These are phyloP conservation scores for Trichoderma harzianum DNA, from an alignment of 2,329 filamentous ascomycete genomes.

Conservation along the genomic window DNA sequence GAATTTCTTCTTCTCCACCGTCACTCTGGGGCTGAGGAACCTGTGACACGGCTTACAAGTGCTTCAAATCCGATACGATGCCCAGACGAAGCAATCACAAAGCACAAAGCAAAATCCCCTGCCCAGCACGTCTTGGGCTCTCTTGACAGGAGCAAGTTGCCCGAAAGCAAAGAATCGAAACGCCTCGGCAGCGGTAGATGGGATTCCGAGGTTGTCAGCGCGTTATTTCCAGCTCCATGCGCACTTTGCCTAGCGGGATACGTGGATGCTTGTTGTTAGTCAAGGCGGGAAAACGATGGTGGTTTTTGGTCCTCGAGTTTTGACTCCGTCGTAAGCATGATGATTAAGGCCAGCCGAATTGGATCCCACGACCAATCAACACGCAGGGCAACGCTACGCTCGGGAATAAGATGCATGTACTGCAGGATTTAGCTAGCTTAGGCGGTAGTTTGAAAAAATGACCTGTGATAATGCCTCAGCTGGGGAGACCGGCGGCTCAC, in stretches of 20 bases:
- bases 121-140: not conserved
- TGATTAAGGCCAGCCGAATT: not conserved
- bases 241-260: not conserved
- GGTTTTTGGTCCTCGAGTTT: not conserved
- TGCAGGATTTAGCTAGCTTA: not conserved
- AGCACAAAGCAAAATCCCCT: not conserved
- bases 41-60: not conserved
- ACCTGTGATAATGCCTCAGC: not conserved
- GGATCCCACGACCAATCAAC: not conserved
- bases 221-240: not conserved
- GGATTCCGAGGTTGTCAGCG: not conserved
- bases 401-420: not conserved
- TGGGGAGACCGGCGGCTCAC: not conserved
- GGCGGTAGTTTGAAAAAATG: not conserved
- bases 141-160: not conserved
- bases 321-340: not conserved
- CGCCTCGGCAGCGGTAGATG: not conserved
- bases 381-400: not conserved
- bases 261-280: slow-evolving; percentile 10
- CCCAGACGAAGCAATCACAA: not conserved
- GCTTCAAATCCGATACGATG: not conserved
- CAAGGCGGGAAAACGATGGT: not conserved
- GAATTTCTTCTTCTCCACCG: not conserved
- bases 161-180: not conserved
- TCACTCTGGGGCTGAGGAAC: not conserved